phyloP scores from a whole-genome alignment of 1,284 basidiomycete species.

The Mycosarcoma maydis region DNA sequence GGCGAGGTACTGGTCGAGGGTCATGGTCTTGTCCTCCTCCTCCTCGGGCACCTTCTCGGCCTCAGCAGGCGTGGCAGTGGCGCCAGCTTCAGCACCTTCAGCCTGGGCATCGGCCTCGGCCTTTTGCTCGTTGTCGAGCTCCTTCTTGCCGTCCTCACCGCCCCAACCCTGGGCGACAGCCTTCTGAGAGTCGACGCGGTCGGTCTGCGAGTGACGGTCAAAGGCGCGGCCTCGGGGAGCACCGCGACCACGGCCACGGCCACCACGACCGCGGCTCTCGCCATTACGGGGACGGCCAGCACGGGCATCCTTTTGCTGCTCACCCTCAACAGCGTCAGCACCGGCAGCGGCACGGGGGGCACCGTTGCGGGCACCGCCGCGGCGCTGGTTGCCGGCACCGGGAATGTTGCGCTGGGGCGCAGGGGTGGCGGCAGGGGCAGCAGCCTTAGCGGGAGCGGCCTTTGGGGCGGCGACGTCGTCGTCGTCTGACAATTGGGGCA shows the following conservation, averaged over 20 bases:
- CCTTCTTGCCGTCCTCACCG: constrained; percentile 81
- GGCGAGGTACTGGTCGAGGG: constrained; percentile 80
- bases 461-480: constrained; percentile 48
- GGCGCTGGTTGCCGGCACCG: constrained; percentile 55
- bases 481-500: constrained; percentile 41
- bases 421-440: constrained; percentile 50
- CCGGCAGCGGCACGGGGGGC: constrained; percentile 42
- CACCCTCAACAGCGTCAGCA: constrained; percentile 44
- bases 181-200: constrained; percentile 84
- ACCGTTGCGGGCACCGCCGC: constrained; percentile 47
- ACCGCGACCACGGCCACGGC: constrained; percentile 70
- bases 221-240: constrained; percentile 76
- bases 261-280: constrained; percentile 68
- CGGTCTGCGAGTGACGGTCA: constrained; percentile 84
- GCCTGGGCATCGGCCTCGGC: constrained; percentile 68
- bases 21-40: constrained; percentile 92
- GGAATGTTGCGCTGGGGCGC: constrained; percentile 55
- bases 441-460: constrained; percentile 57
- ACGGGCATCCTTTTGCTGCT: constrained; percentile 45
- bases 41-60: constrained; percentile 71
- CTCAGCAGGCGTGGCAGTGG: constrained; percentile 61
- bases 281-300: constrained; percentile 36
- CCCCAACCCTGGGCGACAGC: constrained; percentile 91
- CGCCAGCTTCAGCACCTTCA: constrained; percentile 54
- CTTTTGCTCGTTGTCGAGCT: constrained; percentile 79